phyloP scores from a whole-genome alignment of 2,329 filamentous ascomycete species.

The Colletotrichum eleusines region DNA sequence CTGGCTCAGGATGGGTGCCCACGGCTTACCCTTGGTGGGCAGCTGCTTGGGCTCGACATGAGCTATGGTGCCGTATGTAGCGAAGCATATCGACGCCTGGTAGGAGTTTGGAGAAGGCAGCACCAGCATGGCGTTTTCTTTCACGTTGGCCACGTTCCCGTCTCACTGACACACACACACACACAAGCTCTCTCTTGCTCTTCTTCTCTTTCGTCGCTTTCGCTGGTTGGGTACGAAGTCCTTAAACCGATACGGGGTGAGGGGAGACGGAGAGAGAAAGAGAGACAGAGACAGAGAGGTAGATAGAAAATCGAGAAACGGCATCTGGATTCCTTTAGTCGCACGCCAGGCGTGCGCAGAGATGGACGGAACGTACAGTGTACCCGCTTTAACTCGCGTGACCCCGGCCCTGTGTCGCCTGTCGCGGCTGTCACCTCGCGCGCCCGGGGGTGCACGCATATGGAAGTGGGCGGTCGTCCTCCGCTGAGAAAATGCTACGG shows the following conservation, averaged over 20 bases:
- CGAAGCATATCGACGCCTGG: slow-evolving; percentile 76
- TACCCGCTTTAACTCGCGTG: background rate
- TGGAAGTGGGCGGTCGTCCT: no score
- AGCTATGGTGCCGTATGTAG: slow-evolving; percentile 75
- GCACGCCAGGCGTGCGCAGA: slow-evolving; percentile 1
- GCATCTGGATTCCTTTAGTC: slow-evolving; percentile 1
- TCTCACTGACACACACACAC: background rate
- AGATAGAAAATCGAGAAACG: slow-evolving; percentile 25
- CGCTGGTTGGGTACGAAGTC: background rate
- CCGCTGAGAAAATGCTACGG: slow-evolving; percentile 16
- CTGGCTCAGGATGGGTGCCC: slow-evolving; percentile 74
- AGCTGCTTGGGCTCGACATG: slow-evolving; percentile 79
- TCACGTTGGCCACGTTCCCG: background rate
- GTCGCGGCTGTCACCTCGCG: no score
- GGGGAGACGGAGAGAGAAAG: background rate
- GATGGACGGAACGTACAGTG: rapidly evolving
- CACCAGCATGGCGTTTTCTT: slow-evolving; percentile 56
- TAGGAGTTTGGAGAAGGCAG: slow-evolving; percentile 61
- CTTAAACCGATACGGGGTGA: background rate
- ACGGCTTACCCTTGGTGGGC: slow-evolving; percentile 81
- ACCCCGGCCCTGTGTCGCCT: background rate
- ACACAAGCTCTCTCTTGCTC: no score
- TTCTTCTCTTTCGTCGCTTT: background rate
- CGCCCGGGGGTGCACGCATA: slow-evolving; percentile 11
- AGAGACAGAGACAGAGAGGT: slow-evolving; percentile 10